A percentile compares a stretch with the other conserved stretches of the same genome.
Evolutionary conservation across 2,329 filamentous ascomycete species (phyloP).

Genomic region (Colletotrichum theobromicola): DNA sequence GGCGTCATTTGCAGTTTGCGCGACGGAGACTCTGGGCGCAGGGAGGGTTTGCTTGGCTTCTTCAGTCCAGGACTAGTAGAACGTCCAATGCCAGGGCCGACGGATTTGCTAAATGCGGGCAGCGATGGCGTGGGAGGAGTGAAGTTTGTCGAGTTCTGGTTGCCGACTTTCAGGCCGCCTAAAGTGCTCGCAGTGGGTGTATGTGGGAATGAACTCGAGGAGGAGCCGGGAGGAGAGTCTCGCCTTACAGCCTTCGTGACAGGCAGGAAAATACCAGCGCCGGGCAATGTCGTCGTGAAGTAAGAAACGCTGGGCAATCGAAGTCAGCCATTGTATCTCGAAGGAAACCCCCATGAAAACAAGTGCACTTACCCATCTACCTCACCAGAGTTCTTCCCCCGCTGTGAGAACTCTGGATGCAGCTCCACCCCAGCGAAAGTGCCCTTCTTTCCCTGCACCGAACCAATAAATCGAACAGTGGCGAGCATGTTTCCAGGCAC

Average conservation of each 20-base stretch:
- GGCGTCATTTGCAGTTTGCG: constrained; percentile 71
- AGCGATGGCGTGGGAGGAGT: constrained; percentile 70
- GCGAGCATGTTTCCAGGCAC: constrained; percentile 94
- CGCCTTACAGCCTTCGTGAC: constrained; percentile 79
- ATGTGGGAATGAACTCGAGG: constrained; percentile 59
- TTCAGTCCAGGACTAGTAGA: constrained; percentile 76
- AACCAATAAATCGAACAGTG: constrained; percentile 85
- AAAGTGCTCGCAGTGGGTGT: constrained; percentile 73
- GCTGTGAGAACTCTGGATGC: constrained; percentile 75
- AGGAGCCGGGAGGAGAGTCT: constrained; percentile 58
- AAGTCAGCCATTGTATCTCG: constrained; percentile 23
- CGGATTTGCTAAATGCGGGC: constrained; percentile 86
- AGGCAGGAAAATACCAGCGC: constrained; percentile 93
- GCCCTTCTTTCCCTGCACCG: constrained; percentile 87
- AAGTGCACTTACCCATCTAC: constrained; percentile 78
- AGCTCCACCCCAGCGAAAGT: constrained; percentile 93
- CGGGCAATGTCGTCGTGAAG: constrained; percentile 78
- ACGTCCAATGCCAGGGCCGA: constrained; percentile 66
- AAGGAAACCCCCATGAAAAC: constrained; percentile 16
- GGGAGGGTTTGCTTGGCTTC: constrained; percentile 70
- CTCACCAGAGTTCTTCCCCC: constrained; percentile 95
- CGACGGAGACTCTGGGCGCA: constrained; percentile 89
- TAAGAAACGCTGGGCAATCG: constrained; percentile 65
- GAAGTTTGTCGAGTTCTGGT: constrained; percentile 63
- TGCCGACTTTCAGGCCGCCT: constrained; percentile 56